Evolutionary conservation across 257 asterid genomes (phyloP).

Genomic region (Haberlea rhodopensis): DNA sequence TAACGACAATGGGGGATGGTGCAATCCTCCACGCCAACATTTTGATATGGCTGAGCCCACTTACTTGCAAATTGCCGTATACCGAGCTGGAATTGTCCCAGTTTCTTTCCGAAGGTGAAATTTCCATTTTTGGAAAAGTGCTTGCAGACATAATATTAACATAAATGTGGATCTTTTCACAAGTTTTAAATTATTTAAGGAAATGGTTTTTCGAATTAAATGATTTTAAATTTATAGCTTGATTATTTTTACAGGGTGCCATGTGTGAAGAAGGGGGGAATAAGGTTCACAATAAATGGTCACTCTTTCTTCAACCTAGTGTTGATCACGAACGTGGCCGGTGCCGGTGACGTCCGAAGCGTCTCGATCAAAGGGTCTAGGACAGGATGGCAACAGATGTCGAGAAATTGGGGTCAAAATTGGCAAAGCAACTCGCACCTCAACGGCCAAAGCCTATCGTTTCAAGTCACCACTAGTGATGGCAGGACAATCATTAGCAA

Average conservation of each 20-base stretch:
- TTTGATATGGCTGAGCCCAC: slow-evolving; percentile 69
- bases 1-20: slow-evolving; percentile 68
- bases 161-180: too few species aligned
- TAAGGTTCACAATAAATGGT: slow-evolving; percentile 61
- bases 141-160: too few species aligned
- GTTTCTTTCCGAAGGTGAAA: slow-evolving; percentile 59
- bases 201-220: too few species aligned
- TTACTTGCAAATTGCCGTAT: slow-evolving; percentile 59
- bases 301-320: slow-evolving; percentile 60
- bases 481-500: slow-evolving; percentile 47
- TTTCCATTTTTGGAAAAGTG: too few species aligned
- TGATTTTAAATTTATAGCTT: too few species aligned
- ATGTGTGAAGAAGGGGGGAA: slow-evolving; percentile 56
- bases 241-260: slow-evolving; percentile 45
- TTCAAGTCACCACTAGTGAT: slow-evolving; percentile 61
- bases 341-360: slow-evolving; percentile 54
- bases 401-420: slow-evolving; percentile 77
- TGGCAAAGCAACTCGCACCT: slow-evolving; percentile 70
- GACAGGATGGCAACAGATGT: slow-evolving; percentile 60
- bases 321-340: slow-evolving; percentile 56
- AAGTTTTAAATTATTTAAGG: too few species aligned
- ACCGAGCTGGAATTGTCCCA: slow-evolving; percentile 64
- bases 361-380: slow-evolving; percentile 59
- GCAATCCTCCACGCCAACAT: slow-evolving; percentile 70
- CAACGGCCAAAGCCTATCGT: slow-evolving; percentile 62